These are phyloP conservation scores for Penicillium desertorum DNA, from an alignment of 495 filamentous ascomycete species.

Conservation along the genomic window DNA sequence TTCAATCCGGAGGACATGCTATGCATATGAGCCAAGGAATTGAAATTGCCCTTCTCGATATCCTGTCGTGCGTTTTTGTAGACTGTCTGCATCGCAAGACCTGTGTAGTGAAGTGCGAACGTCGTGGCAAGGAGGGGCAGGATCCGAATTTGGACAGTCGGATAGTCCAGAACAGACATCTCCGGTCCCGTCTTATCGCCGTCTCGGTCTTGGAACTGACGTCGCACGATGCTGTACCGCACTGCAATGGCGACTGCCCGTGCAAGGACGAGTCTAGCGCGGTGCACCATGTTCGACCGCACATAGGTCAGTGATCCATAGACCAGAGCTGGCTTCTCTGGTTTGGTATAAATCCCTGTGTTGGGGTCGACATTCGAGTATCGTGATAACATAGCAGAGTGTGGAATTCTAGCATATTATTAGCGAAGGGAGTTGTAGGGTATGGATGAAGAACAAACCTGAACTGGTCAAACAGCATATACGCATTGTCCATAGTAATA, in stretches of 20 bases:
- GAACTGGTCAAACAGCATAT: slow-evolving; percentile 50
- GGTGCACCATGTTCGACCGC: slow-evolving; percentile 48
- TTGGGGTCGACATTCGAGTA: slow-evolving; percentile 44
- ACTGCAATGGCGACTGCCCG: slow-evolving; percentile 50
- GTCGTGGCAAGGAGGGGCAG: slow-evolving; percentile 48
- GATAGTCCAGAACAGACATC: slow-evolving; percentile 49
- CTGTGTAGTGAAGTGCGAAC: slow-evolving; percentile 52
- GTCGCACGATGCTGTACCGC: slow-evolving; percentile 42
- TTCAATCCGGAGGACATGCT: slow-evolving; percentile 50
- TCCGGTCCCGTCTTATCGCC: slow-evolving; percentile 35
- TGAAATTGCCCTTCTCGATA: slow-evolving; percentile 45
- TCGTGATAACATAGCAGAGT: slow-evolving; percentile 46
- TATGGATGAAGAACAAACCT: slow-evolving; percentile 16
- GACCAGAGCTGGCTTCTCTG: slow-evolving; percentile 41
- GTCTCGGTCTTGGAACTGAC: slow-evolving; percentile 50
- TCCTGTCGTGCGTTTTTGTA: slow-evolving; percentile 38
- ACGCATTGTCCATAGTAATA: slow-evolving; percentile 50
- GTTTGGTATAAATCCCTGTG: slow-evolving; percentile 42
- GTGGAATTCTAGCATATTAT: slow-evolving; percentile 33
- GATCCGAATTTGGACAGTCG: slow-evolving; percentile 50
- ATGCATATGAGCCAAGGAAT: slow-evolving; percentile 46
- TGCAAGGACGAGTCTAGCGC: slow-evolving; percentile 47
- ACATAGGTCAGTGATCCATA: slow-evolving; percentile 50
- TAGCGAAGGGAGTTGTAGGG: background rate
- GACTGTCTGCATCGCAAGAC: slow-evolving; percentile 41